Evolutionary conservation across 2,329 filamentous ascomycete genomes (phyloP).

Genomic region (Pochonia chlamydosporia): DNA sequence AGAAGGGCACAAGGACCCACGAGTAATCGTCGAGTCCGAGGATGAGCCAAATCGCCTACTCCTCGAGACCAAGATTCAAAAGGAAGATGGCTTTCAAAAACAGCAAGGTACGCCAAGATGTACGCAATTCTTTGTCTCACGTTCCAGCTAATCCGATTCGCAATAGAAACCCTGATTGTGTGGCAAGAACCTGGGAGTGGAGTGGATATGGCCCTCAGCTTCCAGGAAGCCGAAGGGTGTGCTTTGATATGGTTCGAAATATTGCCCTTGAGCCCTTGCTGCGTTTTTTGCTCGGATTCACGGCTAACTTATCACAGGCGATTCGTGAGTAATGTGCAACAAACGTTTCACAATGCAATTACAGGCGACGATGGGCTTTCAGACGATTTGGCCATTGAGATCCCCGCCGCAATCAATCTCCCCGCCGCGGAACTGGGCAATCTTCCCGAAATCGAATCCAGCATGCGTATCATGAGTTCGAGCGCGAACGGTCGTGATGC

Average conservation of each 20-base stretch:
- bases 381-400: conserved; percentile 77
- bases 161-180: conserved; percentile 86
- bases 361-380: conserved; percentile 73
- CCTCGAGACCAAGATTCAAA: conserved; percentile 82
- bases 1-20: conserved; percentile 69
- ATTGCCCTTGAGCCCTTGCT: not conserved
- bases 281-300: not conserved
- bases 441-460: conserved; percentile 75
- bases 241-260: conserved; percentile 73
- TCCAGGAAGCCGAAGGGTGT: conserved; percentile 95
- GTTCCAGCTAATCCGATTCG: not conserved
- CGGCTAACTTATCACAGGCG: conserved; percentile 54
- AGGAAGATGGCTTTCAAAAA: conserved; percentile 95
- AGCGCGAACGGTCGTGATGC: conserved; percentile 75
- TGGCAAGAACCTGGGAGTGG: conserved; percentile 85
- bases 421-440: conserved; percentile 77
- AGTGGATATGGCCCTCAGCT: conserved; percentile 95
- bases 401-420: conserved; percentile 63
- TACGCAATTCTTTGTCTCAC: too few relatives aligned
- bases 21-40: conserved; percentile 88
- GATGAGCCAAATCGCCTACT: conserved; percentile 79
- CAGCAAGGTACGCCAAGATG: conserved; percentile 70
- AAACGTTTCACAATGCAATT: conserved; percentile 53
- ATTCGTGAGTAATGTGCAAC: conserved; percentile 82
- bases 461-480: conserved; percentile 72